These are phyloP conservation scores for Amanita polypyramis DNA, from an alignment of 768 basidiomycete genomes.

Conservation along the genomic window DNA sequence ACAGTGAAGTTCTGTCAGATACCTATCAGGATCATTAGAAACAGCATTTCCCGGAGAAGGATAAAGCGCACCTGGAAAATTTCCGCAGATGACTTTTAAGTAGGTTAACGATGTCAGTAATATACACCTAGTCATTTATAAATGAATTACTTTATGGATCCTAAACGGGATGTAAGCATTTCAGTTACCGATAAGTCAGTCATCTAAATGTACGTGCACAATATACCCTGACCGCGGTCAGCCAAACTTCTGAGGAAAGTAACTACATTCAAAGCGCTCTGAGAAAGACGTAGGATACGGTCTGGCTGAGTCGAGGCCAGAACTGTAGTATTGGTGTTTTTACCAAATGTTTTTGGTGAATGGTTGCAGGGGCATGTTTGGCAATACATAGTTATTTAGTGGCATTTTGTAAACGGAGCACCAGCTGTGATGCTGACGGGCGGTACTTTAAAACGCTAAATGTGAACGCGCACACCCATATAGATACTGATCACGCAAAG, in stretches of 20 bases:
- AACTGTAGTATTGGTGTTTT: too few species aligned
- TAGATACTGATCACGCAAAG: too few species aligned
- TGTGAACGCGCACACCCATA: too few species aligned
- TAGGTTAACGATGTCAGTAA: slow-evolving; percentile 17
- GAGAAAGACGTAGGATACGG: too few species aligned
- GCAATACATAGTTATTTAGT: too few species aligned
- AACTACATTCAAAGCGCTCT: slow-evolving; percentile 79
- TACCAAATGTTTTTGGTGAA: too few species aligned
- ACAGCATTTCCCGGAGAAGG: background rate
- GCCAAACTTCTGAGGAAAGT: slow-evolving; percentile 68
- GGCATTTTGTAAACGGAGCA: too few species aligned
- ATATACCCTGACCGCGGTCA: slow-evolving; percentile 73
- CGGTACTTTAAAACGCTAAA: too few species aligned
- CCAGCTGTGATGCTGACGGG: too few species aligned
- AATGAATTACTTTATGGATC: slow-evolving; percentile 28
- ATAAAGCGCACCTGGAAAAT: slow-evolving; percentile 47
- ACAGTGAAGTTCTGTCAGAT: slow-evolving; percentile 70
- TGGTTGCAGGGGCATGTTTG: too few species aligned
- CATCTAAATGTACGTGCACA: slow-evolving; percentile 60
- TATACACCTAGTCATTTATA: background rate
- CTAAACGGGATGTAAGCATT: slow-evolving; percentile 14
- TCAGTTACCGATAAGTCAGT: background rate
- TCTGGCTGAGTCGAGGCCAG: too few species aligned
- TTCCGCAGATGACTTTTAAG: slow-evolving; percentile 67
- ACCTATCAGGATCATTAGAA: slow-evolving; percentile 21